Evolutionary conservation across 1,284 basidiomycete species (phyloP).

Genomic region (Cutaneotrichosporon sp.): DNA sequence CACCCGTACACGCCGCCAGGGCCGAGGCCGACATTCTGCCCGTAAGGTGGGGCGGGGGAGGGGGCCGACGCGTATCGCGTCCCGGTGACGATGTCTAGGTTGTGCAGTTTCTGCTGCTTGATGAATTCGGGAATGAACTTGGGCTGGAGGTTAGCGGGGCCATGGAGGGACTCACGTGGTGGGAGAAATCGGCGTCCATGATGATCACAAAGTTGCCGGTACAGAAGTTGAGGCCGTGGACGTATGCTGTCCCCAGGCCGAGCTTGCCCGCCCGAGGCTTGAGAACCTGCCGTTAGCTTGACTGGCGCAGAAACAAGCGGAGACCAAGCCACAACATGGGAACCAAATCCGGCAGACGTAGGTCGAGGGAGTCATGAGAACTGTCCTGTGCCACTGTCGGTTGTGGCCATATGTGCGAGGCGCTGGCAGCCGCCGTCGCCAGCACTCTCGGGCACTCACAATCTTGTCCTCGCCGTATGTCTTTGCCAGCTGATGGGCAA

Average conservation of each 20-base stretch:
- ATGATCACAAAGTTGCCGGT: conserved; percentile 92
- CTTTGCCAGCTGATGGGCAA: conserved; percentile 68
- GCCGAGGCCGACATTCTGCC: conserved; percentile 36
- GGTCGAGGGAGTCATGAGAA: too few species aligned
- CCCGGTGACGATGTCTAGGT: conserved; percentile 83
- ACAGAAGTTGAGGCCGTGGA: conserved; percentile 80
- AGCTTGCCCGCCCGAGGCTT: conserved; percentile 82
- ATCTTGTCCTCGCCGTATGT: conserved; percentile 80
- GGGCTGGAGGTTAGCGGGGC: conserved; percentile 55
- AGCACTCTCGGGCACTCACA: conserved; percentile 50
- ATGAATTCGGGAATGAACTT: conserved; percentile 88
- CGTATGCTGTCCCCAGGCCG: conserved; percentile 88
- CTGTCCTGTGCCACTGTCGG: too few species aligned
- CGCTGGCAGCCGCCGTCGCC: conserved; percentile 59
- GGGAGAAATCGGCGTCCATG: conserved; percentile 95
- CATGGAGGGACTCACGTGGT: conserved; percentile 63
- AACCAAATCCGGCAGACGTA: too few species aligned
- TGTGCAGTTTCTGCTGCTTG: conserved; percentile 70
- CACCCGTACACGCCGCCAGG: conserved; percentile 83
- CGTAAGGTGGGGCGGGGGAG: conserved; percentile 28
- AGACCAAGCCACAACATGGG: too few species aligned
- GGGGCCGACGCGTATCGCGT: conserved; percentile 63
- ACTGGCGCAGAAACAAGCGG: too few species aligned
- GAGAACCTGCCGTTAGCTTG: conserved; percentile 59
- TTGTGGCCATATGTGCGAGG: too few species aligned